Evolutionary conservation across 2,329 filamentous ascomycete genomes (phyloP).

Genomic region (Penicillium freii): DNA sequence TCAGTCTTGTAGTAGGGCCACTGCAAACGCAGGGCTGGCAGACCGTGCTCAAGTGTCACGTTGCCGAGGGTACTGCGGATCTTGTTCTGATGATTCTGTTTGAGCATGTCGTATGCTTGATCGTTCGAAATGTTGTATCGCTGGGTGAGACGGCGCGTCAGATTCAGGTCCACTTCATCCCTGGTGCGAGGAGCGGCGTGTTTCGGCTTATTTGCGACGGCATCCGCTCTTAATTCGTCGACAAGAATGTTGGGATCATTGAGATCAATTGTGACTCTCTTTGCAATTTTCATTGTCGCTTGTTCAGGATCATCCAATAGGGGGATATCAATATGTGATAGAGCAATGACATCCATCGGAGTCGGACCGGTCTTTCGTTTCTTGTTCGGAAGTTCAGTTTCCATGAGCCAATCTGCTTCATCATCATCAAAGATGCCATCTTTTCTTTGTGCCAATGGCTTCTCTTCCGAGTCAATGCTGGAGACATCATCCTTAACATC

Average conservation of each 20-base stretch:
- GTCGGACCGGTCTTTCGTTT: constrained; percentile 59
- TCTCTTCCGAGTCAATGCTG: constrained; percentile 18
- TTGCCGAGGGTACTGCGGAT: constrained; percentile 89
- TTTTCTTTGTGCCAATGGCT: constrained; percentile 8
- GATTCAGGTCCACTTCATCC: constrained; percentile 65
- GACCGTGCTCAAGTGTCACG: constrained; percentile 87
- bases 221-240: constrained; percentile 68
- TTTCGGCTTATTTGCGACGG: constrained; percentile 55
- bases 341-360: constrained; percentile 47
- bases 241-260: constrained; percentile 85
- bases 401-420: constrained; percentile 53
- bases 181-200: constrained; percentile 35
- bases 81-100: constrained; percentile 96
- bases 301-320: constrained; percentile 78
- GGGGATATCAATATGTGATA: constrained; percentile 63
- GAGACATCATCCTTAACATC: constrained; percentile 56
- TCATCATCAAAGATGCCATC: constrained; percentile 47
- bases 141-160: constrained; percentile 70
- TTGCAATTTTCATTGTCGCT: constrained; percentile 69
- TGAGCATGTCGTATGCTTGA: constrained; percentile 89
- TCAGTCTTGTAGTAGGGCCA: constrained; percentile 96
- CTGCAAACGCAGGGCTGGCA: constrained; percentile 85
- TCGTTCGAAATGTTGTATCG: constrained; percentile 97
- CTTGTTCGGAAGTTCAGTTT: constrained; percentile 56
- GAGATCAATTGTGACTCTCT: constrained; percentile 77